Conservation (phyloP, 2,329 filamentous ascomycete species). For the Trichothecium roseum region DNA sequence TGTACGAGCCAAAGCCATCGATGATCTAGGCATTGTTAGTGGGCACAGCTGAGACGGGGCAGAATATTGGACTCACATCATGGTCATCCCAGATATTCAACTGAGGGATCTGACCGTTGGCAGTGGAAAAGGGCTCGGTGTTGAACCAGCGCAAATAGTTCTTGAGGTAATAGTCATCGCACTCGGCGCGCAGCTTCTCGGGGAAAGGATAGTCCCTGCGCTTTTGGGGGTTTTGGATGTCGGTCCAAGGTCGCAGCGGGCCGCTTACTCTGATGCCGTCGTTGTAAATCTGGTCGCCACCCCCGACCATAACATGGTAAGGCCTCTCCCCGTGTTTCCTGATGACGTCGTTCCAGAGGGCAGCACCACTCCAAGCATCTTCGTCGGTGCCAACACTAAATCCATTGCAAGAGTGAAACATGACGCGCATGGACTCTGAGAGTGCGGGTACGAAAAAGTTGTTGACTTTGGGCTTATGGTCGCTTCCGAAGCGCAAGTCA, state of each 20-base stretch:
- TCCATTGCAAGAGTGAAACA: constrained; percentile 98
- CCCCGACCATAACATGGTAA: constrained; percentile 92
- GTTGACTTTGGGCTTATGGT: constrained; percentile 47
- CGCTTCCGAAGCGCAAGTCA: constrained; percentile 49
- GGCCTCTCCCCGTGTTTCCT: constrained; percentile 69
- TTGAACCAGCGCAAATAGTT: constrained; percentile 82
- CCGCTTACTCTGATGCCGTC: constrained; percentile 81
- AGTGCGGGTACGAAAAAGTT: constrained; percentile 77
- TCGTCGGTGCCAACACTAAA: constrained; percentile 85
- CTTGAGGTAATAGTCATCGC: constrained; percentile 85
- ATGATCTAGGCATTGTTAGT: constrained; percentile 53
- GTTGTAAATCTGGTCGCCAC: constrained; percentile 95
- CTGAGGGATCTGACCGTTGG: constrained; percentile 88
- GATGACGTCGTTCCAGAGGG: constrained; percentile 87
- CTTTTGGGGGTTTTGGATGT: constrained; percentile 72
- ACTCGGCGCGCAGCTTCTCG: constrained; percentile 65
- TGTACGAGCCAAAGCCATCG: constrained; percentile 88
- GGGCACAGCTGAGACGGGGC: not conserved
- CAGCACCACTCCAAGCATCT: constrained; percentile 78
- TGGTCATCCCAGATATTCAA: constrained; percentile 98
- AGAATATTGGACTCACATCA: constrained; percentile 42
- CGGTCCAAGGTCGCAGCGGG: constrained; percentile 72
- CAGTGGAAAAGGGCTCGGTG: constrained; percentile 72
- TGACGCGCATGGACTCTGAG: constrained; percentile 87
- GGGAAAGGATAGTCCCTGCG: constrained; percentile 72